Evolutionary conservation across 2,329 filamentous ascomycete species (phyloP).

Genomic region (Fusarium sp.): DNA sequence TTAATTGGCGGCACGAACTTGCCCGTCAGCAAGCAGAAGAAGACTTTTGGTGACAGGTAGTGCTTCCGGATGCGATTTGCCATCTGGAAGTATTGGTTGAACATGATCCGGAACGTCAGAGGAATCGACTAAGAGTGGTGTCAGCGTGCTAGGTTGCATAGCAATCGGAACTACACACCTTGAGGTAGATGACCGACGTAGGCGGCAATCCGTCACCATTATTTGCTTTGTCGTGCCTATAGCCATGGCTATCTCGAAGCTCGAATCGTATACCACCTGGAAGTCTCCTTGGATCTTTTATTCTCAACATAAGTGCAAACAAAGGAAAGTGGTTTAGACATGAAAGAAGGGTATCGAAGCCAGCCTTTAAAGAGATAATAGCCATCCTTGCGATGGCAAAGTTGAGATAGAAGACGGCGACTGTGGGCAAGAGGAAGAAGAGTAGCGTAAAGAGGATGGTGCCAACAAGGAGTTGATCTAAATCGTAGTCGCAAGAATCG

Average conservation of each 20-base stretch:
- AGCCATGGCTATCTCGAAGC: slow-evolving; percentile 76
- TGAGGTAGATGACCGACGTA: slow-evolving; percentile 86
- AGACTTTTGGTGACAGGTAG: slow-evolving; percentile 88
- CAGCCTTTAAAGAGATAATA: slow-evolving; percentile 92
- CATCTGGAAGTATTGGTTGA: slow-evolving; percentile 96
- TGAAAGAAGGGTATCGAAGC: slow-evolving; percentile 89
- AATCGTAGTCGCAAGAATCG: slow-evolving; percentile 97
- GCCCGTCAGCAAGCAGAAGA: slow-evolving; percentile 87
- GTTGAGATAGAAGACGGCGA: slow-evolving; percentile 95
- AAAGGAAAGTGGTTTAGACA: slow-evolving; percentile 97
- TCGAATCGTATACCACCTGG: slow-evolving; percentile 91
- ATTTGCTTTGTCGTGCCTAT: slow-evolving; percentile 53
- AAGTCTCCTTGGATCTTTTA: slow-evolving; percentile 91
- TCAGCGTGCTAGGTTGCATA: background rate
- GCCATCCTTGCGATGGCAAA: slow-evolving; percentile 95
- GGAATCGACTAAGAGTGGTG: slow-evolving; percentile 75
- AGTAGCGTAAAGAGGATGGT: slow-evolving; percentile 96
- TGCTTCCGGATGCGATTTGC: slow-evolving; percentile 92
- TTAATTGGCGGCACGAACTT: slow-evolving; percentile 96
- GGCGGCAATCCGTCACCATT: slow-evolving; percentile 62
- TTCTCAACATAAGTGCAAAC: slow-evolving; percentile 93
- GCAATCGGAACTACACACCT: slow-evolving; percentile 62
- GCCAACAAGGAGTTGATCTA: slow-evolving; percentile 94
- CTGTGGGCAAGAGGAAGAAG: slow-evolving; percentile 93
- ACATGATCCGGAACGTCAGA: slow-evolving; percentile 91